These are phyloP conservation scores for Violaceomyces palustris DNA, from an alignment of 1,284 basidiomycete genomes.

Conservation along the genomic window DNA sequence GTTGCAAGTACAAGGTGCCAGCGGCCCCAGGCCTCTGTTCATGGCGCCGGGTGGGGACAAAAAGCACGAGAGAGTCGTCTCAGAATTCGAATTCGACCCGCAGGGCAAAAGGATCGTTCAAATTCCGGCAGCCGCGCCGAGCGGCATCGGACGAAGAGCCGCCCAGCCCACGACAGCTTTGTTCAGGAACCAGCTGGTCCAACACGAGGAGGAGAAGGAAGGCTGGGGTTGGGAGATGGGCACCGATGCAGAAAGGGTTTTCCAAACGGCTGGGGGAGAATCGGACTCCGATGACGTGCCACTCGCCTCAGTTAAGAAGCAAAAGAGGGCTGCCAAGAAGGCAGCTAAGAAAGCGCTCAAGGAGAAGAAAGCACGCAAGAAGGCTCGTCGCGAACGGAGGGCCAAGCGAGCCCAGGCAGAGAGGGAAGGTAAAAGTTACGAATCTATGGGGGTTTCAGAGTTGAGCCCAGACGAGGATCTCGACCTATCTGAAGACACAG, in stretches of 20 bases:
- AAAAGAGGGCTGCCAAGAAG: slow-evolving; percentile 17
- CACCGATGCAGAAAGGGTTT: slow-evolving; percentile 19
- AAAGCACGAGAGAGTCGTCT: slow-evolving; percentile 18
- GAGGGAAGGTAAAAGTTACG: slow-evolving; percentile 25
- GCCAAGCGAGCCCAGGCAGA: slow-evolving; percentile 27
- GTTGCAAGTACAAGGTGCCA: slow-evolving; percentile 33
- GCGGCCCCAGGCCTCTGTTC: slow-evolving; percentile 29
- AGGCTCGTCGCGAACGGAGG: slow-evolving; percentile 26
- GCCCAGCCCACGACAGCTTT: slow-evolving; percentile 45
- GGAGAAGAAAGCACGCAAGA: slow-evolving; percentile 34
- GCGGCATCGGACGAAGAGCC: slow-evolving; percentile 43
- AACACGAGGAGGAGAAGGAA: slow-evolving; percentile 44
- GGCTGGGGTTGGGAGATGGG: slow-evolving; percentile 50
- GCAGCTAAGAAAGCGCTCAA: slow-evolving; percentile 31
- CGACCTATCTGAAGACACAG: slow-evolving; percentile 27
- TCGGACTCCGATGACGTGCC: slow-evolving; percentile 28
- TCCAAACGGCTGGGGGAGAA: slow-evolving; percentile 13
- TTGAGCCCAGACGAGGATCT: slow-evolving; percentile 43
- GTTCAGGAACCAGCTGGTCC: slow-evolving; percentile 50
- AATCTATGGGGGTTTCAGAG: slow-evolving; percentile 34
- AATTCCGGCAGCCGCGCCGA: slow-evolving; percentile 37
- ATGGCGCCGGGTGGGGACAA: slow-evolving; percentile 12
- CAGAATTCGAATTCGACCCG: slow-evolving; percentile 9
- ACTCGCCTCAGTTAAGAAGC: slow-evolving; percentile 24
- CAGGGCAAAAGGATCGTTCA: slow-evolving; percentile 28